These are phyloP conservation scores for Yarrowia sp. DNA, from an alignment of 805 yeast genomes.

Conservation along the genomic window DNA sequence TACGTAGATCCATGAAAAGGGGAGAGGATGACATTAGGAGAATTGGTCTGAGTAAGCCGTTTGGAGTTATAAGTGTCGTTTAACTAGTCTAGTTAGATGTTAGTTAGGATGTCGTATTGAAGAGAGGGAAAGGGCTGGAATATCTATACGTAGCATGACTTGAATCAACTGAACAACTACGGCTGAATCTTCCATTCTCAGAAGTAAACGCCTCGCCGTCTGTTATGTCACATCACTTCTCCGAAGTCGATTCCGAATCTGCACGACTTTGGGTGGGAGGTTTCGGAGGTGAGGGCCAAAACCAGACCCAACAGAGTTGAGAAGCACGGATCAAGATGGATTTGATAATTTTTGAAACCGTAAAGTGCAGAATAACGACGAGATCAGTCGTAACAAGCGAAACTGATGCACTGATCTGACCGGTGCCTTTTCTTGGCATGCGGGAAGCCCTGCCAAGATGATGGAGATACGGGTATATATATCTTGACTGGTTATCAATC, in stretches of 20 bases:
- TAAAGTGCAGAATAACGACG: background rate
- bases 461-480: background rate
- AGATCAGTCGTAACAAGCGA: background rate
- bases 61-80: no score
- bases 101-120: no score
- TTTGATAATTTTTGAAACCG: background rate
- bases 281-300: background rate
- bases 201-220: no score
- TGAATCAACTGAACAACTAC: no score
- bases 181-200: no score
- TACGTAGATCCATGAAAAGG: no score
- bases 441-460: constrained; percentile 10
- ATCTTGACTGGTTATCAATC: background rate
- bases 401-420: background rate
- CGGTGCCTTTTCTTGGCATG: constrained; percentile 17
- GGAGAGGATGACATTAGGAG: no score
- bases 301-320: background rate
- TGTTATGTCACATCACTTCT: background rate
- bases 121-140: no score
- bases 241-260: constrained; percentile 9
- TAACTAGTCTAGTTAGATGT: no score
- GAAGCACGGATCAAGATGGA: background rate
- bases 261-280: constrained; percentile 2
- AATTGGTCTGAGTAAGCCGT: no score
- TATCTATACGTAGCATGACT: no score